A percentile compares a stretch with the other conserved stretches of the same genome.
Conservation (phyloP, 768 basidiomycete species). For the Lyophyllum shimeji region DNA sequence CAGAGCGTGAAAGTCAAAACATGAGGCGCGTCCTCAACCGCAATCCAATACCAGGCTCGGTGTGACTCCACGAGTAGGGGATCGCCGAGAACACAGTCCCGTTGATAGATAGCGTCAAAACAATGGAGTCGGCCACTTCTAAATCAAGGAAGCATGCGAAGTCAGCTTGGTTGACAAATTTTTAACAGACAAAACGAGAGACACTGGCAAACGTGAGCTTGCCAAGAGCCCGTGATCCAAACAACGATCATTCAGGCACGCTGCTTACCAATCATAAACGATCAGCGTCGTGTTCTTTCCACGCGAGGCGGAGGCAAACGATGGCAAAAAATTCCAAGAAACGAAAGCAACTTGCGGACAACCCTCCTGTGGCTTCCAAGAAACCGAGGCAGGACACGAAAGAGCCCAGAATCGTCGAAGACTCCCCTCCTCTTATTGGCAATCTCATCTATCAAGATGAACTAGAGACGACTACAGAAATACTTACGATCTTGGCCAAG, state of each 20-base stretch:
- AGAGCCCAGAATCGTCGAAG: background rate
- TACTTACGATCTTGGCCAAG: slow-evolving; percentile 26
- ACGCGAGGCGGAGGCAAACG: background rate
- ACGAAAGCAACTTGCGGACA: slow-evolving; percentile 19
- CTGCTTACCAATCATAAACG: background rate
- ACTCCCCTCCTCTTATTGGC: slow-evolving; percentile 22
- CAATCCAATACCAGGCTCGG: background rate
- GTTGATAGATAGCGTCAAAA: background rate
- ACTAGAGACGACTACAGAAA: slow-evolving; percentile 38
- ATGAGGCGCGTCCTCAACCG: background rate
- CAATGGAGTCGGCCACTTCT: background rate
- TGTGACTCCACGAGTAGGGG: background rate
- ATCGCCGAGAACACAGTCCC: background rate
- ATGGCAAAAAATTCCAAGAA: slow-evolving; percentile 19
- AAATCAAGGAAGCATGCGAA: background rate
- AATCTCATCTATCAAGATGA: slow-evolving; percentile 33
- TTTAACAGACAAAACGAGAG: background rate
- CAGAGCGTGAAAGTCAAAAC: background rate
- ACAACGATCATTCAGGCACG: background rate
- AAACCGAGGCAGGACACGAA: slow-evolving; percentile 13
- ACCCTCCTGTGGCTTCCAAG: slow-evolving; percentile 9
- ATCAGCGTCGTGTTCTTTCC: background rate
- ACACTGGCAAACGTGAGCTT: background rate
- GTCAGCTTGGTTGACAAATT: background rate
- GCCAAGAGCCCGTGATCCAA: background rate